Evolutionary conservation across 2,329 filamentous ascomycete genomes (phyloP), one percentile per base, ranked within the genome.

Genomic region (Paecilomyces fulvus): DNA sequence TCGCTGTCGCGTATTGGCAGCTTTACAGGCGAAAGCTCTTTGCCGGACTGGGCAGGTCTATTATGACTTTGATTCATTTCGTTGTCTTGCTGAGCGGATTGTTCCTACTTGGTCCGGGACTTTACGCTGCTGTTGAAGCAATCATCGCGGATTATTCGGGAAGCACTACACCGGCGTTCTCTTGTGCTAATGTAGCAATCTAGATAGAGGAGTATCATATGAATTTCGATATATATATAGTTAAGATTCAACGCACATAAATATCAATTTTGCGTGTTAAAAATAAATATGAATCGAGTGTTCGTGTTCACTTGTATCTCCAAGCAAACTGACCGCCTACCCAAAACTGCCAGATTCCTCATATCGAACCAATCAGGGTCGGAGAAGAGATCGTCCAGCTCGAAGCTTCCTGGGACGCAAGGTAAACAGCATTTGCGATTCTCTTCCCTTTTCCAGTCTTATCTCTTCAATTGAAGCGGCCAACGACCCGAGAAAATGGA

Each of bases 81-180:
- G 70, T 80, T 55, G 68, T 80, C 11, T 69, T 80, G 73, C 10
- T 68, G 3, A 67, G 67, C 46, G 79, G 79, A 0, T 61, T 81
- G 59, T 80, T 81, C 62, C 59, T 80, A 58, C 66, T 80, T 14
- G 79, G 79, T 3, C 79, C 78, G 0, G 79, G 79, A 0, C 60
- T 80, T n/a, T 80, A 80, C 63, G 77, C 78, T 30, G 79, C 79
- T 12, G 74, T 79, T 3, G 68, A 80, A 66, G 78, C 79, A 10
- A 80, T 80, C 54, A 79, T 80, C 55, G 71, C 69, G 3, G 79
- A 80, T 67, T 81, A 80, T 56, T 67, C 74, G 1, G 72, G 73
- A 1, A 60, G 64, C 21, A 72, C 73, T 1, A 73, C 67, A 37
- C 78, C 78, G 10, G 77, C 78, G 2, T 81, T 81, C 57, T 77